Evolutionary conservation across 2,329 filamentous ascomycete genomes (phyloP).

Genomic region (Torrubiellomyces zombiae): DNA sequence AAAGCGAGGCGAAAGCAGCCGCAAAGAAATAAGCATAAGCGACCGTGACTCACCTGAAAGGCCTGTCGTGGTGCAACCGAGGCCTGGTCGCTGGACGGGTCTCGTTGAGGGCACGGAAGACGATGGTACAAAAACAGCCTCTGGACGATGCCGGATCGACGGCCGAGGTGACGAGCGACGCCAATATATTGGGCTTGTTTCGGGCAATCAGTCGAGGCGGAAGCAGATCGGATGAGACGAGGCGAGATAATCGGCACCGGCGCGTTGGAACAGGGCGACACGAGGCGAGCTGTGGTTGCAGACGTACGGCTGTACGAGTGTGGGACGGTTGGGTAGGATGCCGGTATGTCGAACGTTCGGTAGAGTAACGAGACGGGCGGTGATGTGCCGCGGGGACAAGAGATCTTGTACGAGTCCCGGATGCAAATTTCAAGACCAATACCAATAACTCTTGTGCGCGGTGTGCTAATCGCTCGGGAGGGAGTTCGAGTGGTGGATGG

Average conservation of each 20-base stretch:
- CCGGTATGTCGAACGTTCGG: conserved; percentile 6
- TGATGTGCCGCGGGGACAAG: conserved; percentile 1
- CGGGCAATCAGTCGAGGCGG: conserved; percentile 11
- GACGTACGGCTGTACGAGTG: conserved; percentile 5
- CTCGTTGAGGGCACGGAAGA: conserved; percentile 3
- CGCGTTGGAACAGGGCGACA: conserved; percentile 15
- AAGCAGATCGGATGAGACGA: conserved; percentile 12
- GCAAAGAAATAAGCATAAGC: conserved; percentile 9
- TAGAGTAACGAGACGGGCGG: conserved; percentile 2
- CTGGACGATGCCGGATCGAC: conserved; percentile 14
- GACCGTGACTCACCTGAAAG: conserved; percentile 18
- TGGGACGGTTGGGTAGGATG: conserved; percentile 4
- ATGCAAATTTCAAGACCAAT: too few relatives aligned
- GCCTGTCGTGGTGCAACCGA: conserved; percentile 13
- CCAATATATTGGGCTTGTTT: conserved; percentile 19
- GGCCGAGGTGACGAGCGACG: conserved; percentile 14
- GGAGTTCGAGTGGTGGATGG: conserved; percentile 1
- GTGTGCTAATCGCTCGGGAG: too few relatives aligned
- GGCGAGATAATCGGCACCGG: conserved; percentile 17
- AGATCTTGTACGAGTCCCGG: background rate
- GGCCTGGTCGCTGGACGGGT: conserved; percentile 2
- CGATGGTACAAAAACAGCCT: conserved; percentile 8
- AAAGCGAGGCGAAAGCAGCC: conserved; percentile 4
- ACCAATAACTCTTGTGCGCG: too few relatives aligned
- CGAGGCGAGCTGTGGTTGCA: conserved; percentile 15